Base-by-base conservation (phyloP, 2,329 filamentous ascomycete genomes). In the Mycocentrospora acerina region DNA sequence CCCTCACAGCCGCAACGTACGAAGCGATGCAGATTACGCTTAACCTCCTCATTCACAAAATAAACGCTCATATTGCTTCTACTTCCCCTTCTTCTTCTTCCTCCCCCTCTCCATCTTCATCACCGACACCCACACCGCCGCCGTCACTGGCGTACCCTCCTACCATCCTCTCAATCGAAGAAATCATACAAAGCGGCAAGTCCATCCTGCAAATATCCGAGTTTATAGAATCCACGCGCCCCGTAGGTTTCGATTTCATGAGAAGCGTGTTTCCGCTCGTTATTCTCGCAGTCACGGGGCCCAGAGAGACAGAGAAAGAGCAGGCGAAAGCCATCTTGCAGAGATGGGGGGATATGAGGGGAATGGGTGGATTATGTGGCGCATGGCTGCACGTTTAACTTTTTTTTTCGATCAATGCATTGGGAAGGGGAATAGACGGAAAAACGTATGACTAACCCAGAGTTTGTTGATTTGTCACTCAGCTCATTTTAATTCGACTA, bases 181-280 rank as follows among this genome's bases (percentile, higher is more conserved):
- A 37, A 17, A 37, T 37, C 12, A 30, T 32, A 5, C 26, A 17
- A 2, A 37, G 37, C 2, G 42, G 37, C 9, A 24, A 40, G 5
- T n/a, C 31, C 11, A 29, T 44, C 9, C 19, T 44, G 5, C 32
- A 26, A n/a, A 44, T 28, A 1, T 27, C 31, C 14, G 36, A n/a
- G 1, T 29, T 27, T 26, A 22, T 61, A 13, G 57, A 60, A 30
- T 53, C 43, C 10, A 51, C 44, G 2, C 50, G 53, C 19, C 48
- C 55, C 0, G 43, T 59, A 6, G 56, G 57, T 0, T 60, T 60
- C 18, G 55, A 59, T 17, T 53, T 61, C 15, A 47, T 62, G 29
- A 46, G 57, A 1, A 51, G 44, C 16, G 48, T 62, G 2, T 50
- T 55, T 8, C 60, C 60, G 0, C 29, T 65, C 1, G 48, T 62